A percentile compares a stretch with the other conserved stretches of the same genome.
These are phyloP conservation scores for Boletus rex-veris DNA, from an alignment of 768 basidiomycete species.

Conservation along the genomic window DNA sequence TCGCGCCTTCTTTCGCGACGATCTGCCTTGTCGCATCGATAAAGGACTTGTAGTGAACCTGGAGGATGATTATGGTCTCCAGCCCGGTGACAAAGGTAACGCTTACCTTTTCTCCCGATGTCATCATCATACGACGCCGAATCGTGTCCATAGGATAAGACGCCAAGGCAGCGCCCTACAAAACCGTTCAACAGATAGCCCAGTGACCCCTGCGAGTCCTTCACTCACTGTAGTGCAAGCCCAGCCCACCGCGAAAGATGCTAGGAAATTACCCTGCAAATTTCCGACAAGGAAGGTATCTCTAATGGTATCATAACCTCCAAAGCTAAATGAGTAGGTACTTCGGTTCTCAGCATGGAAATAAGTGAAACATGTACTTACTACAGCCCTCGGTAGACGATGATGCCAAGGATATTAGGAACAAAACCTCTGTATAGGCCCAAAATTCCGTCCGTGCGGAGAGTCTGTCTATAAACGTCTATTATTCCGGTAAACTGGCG, in stretches of 20 bases:
- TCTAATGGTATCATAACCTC: constrained; percentile 41
- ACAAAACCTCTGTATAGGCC: constrained; percentile 43
- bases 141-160: constrained; percentile 46
- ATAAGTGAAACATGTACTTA: constrained; percentile 17
- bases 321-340: constrained; percentile 31
- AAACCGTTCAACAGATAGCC: background rate
- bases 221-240: constrained; percentile 36
- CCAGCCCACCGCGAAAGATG: constrained; percentile 42
- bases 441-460: constrained; percentile 38
- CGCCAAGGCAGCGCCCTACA: constrained; percentile 35
- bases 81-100: background rate
- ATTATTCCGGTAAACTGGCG: constrained; percentile 41
- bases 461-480: constrained; percentile 43
- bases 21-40: constrained; percentile 40
- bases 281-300: constrained; percentile 39
- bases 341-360: background rate
- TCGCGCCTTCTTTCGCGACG: constrained; percentile 38
- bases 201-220: background rate
- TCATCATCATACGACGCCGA: constrained; percentile 48
- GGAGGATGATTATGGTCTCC: background rate
- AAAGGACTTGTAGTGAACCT: constrained; percentile 40
- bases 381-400: constrained; percentile 45
- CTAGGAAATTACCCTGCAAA: constrained; percentile 39
- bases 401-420: constrained; percentile 40
- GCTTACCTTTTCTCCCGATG: constrained; percentile 35